Evolutionary conservation across 1,284 basidiomycete genomes (phyloP).

Genomic region (Microbotryum saponariae): DNA sequence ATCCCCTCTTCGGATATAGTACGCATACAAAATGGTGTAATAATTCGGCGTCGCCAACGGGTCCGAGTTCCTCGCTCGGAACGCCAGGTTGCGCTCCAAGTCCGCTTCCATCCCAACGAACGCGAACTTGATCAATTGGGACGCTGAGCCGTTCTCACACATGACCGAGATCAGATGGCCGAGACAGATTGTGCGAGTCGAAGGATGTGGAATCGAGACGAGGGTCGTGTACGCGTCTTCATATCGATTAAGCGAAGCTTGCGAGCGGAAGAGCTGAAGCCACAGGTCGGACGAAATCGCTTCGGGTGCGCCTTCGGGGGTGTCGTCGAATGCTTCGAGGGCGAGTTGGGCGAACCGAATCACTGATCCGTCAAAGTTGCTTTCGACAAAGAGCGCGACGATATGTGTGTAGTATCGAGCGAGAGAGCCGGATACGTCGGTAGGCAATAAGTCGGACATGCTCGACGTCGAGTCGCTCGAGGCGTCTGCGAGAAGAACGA

Average conservation of each 20-base stretch:
- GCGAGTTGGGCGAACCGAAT: constrained; percentile 57
- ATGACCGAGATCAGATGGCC: constrained; percentile 77
- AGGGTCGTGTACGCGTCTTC: constrained; percentile 77
- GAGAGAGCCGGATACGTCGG: constrained; percentile 3
- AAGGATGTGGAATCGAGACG: constrained; percentile 41
- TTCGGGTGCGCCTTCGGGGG: constrained; percentile 13
- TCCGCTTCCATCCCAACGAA: constrained; percentile 80
- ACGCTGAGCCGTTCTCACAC: constrained; percentile 81
- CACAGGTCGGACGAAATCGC: constrained; percentile 51
- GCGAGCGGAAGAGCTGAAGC: constrained; percentile 68
- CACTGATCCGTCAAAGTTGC: constrained; percentile 54
- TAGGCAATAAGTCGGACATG: constrained; percentile 10
- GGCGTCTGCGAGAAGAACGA: background rate
- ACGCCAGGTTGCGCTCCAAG: constrained; percentile 79
- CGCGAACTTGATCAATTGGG: constrained; percentile 70
- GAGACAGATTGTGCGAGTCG: constrained; percentile 55
- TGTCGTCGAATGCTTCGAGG: constrained; percentile 19
- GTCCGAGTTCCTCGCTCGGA: constrained; percentile 91
- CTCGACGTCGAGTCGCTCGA: constrained; percentile 5
- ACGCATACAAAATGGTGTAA: constrained; percentile 88
- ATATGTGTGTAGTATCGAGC: constrained; percentile 62
- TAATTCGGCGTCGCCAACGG: constrained; percentile 79
- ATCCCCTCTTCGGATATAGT: constrained; percentile 77
- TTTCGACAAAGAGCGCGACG: constrained; percentile 61
- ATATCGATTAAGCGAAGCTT: constrained; percentile 62